Conservation (phyloP, 148 eudicot genomes). For the Rhododendron henanense region DNA sequence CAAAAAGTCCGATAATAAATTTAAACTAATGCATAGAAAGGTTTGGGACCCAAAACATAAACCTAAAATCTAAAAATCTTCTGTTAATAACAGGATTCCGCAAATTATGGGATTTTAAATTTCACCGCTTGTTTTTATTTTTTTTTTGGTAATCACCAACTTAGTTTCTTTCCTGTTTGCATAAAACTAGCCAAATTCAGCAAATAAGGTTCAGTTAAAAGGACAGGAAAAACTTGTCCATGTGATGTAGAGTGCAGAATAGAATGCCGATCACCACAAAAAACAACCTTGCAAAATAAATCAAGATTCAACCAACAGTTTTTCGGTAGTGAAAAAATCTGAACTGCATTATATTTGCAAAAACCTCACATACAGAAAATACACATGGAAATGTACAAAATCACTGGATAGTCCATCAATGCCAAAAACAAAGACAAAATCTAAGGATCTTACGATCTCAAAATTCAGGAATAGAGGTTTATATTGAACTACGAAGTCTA, state of each 20-base stretch:
- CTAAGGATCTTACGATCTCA: background rate
- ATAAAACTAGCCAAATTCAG: background rate
- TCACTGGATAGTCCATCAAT: background rate
- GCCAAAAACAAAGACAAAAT: background rate
- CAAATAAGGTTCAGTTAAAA: background rate
- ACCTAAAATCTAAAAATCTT: background rate
- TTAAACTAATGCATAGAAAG: background rate
- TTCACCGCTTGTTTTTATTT: background rate
- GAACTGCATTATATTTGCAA: background rate
- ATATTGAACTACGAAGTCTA: background rate
- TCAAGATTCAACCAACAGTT: background rate
- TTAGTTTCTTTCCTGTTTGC: background rate
- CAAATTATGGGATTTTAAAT: background rate
- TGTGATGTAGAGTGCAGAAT: background rate
- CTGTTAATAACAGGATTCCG: background rate
- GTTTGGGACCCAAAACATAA: background rate
- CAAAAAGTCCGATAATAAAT: background rate
- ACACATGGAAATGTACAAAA: background rate
- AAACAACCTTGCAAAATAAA: background rate
- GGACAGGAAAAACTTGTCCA: background rate
- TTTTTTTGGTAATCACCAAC: background rate
- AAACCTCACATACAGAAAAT: background rate
- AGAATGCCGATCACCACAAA: background rate
- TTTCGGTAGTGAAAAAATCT: background rate
- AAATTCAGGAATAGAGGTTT: background rate